A percentile compares a stretch with the other conserved stretches of the same genome.
phyloP scores from a whole-genome alignment of 106 monocot genomes.

The Vanilla planifolia region DNA sequence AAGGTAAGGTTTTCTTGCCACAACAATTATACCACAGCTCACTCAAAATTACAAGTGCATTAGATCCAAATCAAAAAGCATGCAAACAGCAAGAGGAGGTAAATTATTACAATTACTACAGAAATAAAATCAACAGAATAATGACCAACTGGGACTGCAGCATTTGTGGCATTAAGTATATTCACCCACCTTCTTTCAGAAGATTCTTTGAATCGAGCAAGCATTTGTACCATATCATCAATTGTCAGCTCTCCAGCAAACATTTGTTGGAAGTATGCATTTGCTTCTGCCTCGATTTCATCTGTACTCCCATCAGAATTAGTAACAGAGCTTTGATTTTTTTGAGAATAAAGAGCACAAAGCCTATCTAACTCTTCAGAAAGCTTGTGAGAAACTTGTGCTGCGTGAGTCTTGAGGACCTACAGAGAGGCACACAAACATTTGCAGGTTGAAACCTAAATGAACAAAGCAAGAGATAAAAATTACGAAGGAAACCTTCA shows the following conservation, averaged over 20 bases:
- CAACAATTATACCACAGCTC: too few relatives aligned
- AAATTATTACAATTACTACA: not conserved
- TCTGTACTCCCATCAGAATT: slow-evolving; percentile 34
- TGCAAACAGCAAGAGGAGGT: not conserved
- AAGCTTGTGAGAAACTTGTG: slow-evolving; percentile 26
- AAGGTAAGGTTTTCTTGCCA: too few relatives aligned
- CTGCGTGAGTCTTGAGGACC: slow-evolving; percentile 59
- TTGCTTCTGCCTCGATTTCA: slow-evolving; percentile 69
- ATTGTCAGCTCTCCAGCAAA: slow-evolving; percentile 74
- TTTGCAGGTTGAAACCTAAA: not conserved
- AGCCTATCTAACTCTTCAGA: slow-evolving; percentile 58
- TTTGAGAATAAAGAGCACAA: slow-evolving; percentile 14
- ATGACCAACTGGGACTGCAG: not conserved
- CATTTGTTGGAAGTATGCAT: slow-evolving; percentile 94
- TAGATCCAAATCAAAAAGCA: not conserved
- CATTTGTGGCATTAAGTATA: not conserved
- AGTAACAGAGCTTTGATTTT: slow-evolving; percentile 18
- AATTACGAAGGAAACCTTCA: slow-evolving; percentile 46
- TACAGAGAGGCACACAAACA: slow-evolving; percentile 18
- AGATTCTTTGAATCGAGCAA: slow-evolving; percentile 88
- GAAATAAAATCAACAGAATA: slow-evolving; percentile 1
- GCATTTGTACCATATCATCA: slow-evolving; percentile 83
- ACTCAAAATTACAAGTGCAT: too few relatives aligned
- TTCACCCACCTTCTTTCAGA: slow-evolving; percentile 51
- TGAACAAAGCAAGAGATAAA: not conserved